Base-by-base conservation (phyloP, 2,329 filamentous ascomycete species). In the Trichophyton mentagrophytes region DNA sequence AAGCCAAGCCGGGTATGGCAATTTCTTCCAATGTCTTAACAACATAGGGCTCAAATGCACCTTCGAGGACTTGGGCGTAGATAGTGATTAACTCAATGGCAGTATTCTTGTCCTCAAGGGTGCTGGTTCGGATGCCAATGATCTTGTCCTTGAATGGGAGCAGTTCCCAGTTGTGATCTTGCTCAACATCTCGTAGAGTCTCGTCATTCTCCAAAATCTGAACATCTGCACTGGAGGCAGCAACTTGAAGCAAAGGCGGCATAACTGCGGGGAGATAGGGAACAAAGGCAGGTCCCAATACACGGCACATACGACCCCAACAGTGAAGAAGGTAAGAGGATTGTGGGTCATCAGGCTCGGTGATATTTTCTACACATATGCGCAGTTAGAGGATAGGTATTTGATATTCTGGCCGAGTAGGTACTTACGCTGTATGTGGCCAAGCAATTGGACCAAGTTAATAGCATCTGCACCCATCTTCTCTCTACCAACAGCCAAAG, bases 21-120 rank as follows among this genome's bases (percentile, higher is more conserved):
- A 99, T 95, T 76, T 93, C 93, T 73, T 96, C 90, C 88, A 97
- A 93, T 62, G 96, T 95, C 63, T 95, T 87, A 51, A 86, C 80
- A 59, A 96, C 92, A 66, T 95, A 97, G 1, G 89, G 89, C 60
- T 93, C 90, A 71, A 99, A 99, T 33, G 88, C 84, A 22, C 82
- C 90, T 72, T 96, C 90, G n/a, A 99, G 82, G 27, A 96, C 91
- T 72, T 96, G 90, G 1, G 93, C 92, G 70, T 99, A 99, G 64
- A 99, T 92, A 55, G 95, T 91, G 63, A 99, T 87, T 59, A 99
- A 84, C 76, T 99, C 93, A 65, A 99, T 97, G n/a, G 93, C 93
- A 83, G 96, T 96, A 74, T 97, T 91, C 79, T 99, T 99, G 76
- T 99, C 93, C 69, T 99, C 93, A 73, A 99, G 86, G 8, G 88